These are phyloP conservation scores for Gaertneriomyces sp. DNA, from an alignment of 192 early-diverging fungal species.

Conservation along the genomic window DNA sequence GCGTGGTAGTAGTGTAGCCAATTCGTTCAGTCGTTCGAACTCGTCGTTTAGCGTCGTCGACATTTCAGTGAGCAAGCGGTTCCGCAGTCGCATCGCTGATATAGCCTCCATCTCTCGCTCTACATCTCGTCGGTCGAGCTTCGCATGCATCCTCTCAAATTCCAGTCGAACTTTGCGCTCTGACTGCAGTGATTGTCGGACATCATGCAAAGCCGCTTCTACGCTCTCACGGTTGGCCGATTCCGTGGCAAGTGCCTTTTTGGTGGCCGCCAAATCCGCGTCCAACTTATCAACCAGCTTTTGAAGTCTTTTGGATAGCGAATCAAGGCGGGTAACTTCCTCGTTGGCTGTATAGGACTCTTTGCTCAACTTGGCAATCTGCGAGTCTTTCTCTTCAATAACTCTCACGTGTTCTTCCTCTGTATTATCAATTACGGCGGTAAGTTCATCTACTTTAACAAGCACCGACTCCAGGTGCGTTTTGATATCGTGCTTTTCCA, in stretches of 20 bases:
- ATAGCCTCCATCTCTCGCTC: slow-evolving; percentile 34
- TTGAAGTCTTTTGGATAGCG: slow-evolving; percentile 29
- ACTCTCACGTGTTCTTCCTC: slow-evolving; percentile 27
- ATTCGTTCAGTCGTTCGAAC: slow-evolving; percentile 30
- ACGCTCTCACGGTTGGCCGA: slow-evolving; percentile 41
- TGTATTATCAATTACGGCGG: slow-evolving; percentile 33
- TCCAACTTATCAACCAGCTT: slow-evolving; percentile 36
- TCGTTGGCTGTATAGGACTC: slow-evolving; percentile 36
- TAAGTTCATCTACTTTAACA: slow-evolving; percentile 39
- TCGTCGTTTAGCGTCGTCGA: slow-evolving; percentile 34
- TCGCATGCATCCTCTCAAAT: slow-evolving; percentile 42
- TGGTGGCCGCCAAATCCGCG: slow-evolving; percentile 26
- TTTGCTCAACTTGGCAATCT: slow-evolving; percentile 31
- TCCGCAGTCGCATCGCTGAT: slow-evolving; percentile 30
- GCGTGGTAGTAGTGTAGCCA: slow-evolving; percentile 37
- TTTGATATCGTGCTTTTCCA: slow-evolving; percentile 32
- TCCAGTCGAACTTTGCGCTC: slow-evolving; percentile 48
- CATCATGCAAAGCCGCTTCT: slow-evolving; percentile 42
- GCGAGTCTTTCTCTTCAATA: slow-evolving; percentile 38
- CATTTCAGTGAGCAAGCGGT: slow-evolving; percentile 41
- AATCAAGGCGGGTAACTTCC: slow-evolving; percentile 28
- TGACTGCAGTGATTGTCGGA: slow-evolving; percentile 30
- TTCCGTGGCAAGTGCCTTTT: slow-evolving; percentile 33
- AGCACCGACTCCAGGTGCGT: slow-evolving; percentile 42
- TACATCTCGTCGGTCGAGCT: slow-evolving; percentile 33